These are phyloP conservation scores for Alternaria infectoria DNA, from an alignment of 2,329 filamentous ascomycete species.

Conservation along the genomic window DNA sequence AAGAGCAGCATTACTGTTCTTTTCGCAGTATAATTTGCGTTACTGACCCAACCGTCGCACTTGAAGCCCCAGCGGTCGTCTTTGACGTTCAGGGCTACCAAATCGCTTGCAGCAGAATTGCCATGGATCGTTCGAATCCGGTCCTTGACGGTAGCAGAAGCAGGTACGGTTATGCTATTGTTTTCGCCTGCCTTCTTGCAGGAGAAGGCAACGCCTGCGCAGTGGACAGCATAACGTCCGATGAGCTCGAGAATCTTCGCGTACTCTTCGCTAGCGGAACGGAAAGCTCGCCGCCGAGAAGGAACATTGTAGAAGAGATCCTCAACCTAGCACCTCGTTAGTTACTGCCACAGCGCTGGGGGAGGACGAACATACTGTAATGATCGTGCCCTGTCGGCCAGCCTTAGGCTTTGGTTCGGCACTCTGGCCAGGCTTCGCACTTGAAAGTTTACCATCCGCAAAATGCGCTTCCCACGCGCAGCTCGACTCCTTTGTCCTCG, in stretches of 20 bases:
- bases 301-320: constrained; percentile 98
- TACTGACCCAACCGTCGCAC: constrained; percentile 81
- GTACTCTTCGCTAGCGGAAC: constrained; percentile 92
- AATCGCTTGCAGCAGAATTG: constrained; percentile 81
- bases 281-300: constrained; percentile 84
- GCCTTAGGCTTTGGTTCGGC: constrained; percentile 87
- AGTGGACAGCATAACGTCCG: constrained; percentile 91
- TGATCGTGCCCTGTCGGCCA: constrained; percentile 88
- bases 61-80: constrained; percentile 85
- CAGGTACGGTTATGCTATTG: constrained; percentile 75
- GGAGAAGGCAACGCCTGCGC: constrained; percentile 87
- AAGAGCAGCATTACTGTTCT: constrained; percentile 87
- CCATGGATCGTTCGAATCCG: constrained; percentile 92
- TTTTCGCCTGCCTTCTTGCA: constrained; percentile 96
- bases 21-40: constrained; percentile 94
- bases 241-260: constrained; percentile 97
- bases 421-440: constrained; percentile 85
- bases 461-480: constrained; percentile 93
- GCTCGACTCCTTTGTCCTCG: constrained; percentile 84
- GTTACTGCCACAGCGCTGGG: not conserved
- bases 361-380: constrained; percentile 65
- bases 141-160: constrained; percentile 74
- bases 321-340: constrained; percentile 65
- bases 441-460: constrained; percentile 77
- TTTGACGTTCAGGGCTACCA: constrained; percentile 75